Evolutionary conservation across 2,329 filamentous ascomycete species (phyloP).

Genomic region (Camptophora hylomeconis): DNA sequence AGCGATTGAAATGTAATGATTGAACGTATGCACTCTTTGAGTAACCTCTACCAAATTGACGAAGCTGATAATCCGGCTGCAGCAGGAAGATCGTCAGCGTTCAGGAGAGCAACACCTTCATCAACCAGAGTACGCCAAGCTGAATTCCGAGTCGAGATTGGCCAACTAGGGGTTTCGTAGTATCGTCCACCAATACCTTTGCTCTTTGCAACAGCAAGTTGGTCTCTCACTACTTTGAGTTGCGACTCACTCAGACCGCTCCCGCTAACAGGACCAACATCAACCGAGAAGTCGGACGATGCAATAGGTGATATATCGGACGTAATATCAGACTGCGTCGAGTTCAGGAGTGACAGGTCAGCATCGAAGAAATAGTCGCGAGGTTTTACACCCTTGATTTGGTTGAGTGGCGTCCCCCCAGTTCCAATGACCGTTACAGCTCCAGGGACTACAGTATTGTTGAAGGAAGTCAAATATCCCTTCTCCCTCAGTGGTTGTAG

Average conservation of each 20-base stretch:
- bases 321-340: constrained; percentile 33
- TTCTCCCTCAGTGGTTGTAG: constrained; percentile 43
- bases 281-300: constrained; percentile 35
- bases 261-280: constrained; percentile 29
- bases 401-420: constrained; percentile 39
- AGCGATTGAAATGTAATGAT: no score
- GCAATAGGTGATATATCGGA: constrained; percentile 40
- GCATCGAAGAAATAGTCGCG: constrained; percentile 51
- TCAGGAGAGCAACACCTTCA: constrained; percentile 48
- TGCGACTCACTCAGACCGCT: constrained; percentile 33
- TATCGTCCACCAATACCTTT: constrained; percentile 49
- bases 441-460: constrained; percentile 34
- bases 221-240: constrained; percentile 35
- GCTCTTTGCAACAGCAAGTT: constrained; percentile 40
- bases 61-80: constrained; percentile 23
- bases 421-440: constrained; percentile 52
- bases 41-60: neutral
- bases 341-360: constrained; percentile 37
- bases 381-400: constrained; percentile 30
- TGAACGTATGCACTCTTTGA: neutral
- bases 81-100: constrained; percentile 49
- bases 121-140: constrained; percentile 45
- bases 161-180: constrained; percentile 50
- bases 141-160: constrained; percentile 43
- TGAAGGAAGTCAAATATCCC: constrained; percentile 41